These are phyloP conservation scores for Paecilomyces fulvus DNA, from an alignment of 2,329 filamentous ascomycete species.

Conservation along the genomic window DNA sequence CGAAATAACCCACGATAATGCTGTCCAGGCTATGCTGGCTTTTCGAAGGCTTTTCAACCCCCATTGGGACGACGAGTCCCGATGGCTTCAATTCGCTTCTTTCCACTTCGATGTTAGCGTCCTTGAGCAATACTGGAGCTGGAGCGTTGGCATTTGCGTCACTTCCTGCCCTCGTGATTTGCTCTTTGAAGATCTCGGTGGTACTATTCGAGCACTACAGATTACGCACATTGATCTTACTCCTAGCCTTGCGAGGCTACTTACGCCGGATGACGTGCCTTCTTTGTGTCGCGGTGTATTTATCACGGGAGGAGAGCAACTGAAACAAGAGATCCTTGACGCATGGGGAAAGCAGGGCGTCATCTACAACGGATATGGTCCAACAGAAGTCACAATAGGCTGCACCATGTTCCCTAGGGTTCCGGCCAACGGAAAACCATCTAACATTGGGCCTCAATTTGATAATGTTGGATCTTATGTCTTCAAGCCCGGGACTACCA, in stretches of 20 bases:
- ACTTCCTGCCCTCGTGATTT: slow-evolving; percentile 75
- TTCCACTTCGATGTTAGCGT: slow-evolving; percentile 94
- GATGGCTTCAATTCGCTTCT: slow-evolving; percentile 88
- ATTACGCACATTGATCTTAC: slow-evolving; percentile 92
- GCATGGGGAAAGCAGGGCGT: slow-evolving; percentile 70
- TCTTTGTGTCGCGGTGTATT: slow-evolving; percentile 75
- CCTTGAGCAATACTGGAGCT: slow-evolving; percentile 90
- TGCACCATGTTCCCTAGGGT: slow-evolving; percentile 85
- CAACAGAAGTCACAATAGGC: slow-evolving; percentile 87
- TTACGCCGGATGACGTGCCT: slow-evolving; percentile 73
- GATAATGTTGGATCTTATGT: slow-evolving; percentile 81
- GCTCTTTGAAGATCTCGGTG: slow-evolving; percentile 73
- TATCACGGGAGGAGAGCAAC: slow-evolving; percentile 81
- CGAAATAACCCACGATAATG: slow-evolving; percentile 79
- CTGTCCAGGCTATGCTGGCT: slow-evolving; percentile 79
- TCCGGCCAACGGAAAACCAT: slow-evolving; percentile 65
- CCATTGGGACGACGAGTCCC: slow-evolving; percentile 64
- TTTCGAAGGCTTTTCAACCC: slow-evolving; percentile 70
- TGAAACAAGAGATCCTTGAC: slow-evolving; percentile 84
- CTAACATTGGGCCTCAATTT: slow-evolving; percentile 82
- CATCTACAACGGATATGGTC: slow-evolving; percentile 89
- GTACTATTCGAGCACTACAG: slow-evolving; percentile 58
- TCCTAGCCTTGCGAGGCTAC: slow-evolving; percentile 70
- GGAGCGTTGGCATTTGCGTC: slow-evolving; percentile 80
- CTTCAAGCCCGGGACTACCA: slow-evolving; percentile 58